phyloP scores from a whole-genome alignment of 805 yeast genomes.

The Wickerhamiella vanderwaltii region DNA sequence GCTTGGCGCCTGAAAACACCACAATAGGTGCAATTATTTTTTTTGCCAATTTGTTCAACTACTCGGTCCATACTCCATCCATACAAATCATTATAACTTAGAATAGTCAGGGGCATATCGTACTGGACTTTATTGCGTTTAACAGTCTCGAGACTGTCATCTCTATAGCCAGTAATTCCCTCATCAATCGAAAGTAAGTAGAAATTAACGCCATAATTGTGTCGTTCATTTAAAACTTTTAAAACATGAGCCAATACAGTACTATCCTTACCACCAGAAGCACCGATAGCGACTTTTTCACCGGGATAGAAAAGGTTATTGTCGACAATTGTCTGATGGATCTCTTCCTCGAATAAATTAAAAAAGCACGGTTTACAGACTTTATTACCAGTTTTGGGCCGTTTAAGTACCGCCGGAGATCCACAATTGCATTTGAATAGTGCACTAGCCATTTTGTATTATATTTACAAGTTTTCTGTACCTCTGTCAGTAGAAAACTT shows the following conservation, averaged over 20 bases:
- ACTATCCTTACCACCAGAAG: slow-evolving; percentile 97
- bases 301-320: slow-evolving; percentile 64
- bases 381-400: slow-evolving; percentile 87
- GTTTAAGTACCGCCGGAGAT: slow-evolving; percentile 71
- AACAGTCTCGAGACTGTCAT: slow-evolving; percentile 93
- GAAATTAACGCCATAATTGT: slow-evolving; percentile 76
- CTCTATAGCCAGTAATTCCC: slow-evolving; percentile 94
- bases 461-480: too few species aligned
- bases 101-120: slow-evolving; percentile 62
- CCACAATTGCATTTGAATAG: slow-evolving; percentile 8
- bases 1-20: slow-evolving; percentile 97
- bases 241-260: slow-evolving; percentile 85
- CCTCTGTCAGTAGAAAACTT: slow-evolving; percentile 46
- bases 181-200: slow-evolving; percentile 84
- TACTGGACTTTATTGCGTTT: slow-evolving; percentile 83
- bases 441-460: slow-evolving; percentile 1
- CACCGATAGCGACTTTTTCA: slow-evolving; percentile 91
- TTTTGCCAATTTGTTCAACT: slow-evolving; percentile 83
- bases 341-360: slow-evolving; percentile 85
- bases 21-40: slow-evolving; percentile 94
- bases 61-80: slow-evolving; percentile 99
- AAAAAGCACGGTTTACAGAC: slow-evolving; percentile 86
- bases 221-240: slow-evolving; percentile 76
- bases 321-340: slow-evolving; percentile 72
- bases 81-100: slow-evolving; percentile 78